Percentiles rank a stretch among this genome's conserved stretches.
These are phyloP conservation scores for Saccharomycopsis synnaedendra DNA, from an alignment of 805 yeast species.

Conservation along the genomic window DNA sequence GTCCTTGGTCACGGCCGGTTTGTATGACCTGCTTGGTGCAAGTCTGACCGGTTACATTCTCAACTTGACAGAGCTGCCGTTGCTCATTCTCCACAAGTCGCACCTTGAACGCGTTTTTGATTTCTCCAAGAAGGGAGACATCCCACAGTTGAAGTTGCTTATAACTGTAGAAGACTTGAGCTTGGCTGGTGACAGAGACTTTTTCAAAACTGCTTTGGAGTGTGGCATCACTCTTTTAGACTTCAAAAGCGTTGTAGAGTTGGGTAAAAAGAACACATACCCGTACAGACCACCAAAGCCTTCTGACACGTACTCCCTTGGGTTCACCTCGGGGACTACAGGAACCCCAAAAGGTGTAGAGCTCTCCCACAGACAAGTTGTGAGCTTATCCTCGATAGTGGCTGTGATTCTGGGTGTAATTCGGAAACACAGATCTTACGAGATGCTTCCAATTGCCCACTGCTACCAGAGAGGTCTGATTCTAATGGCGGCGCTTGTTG, in stretches of 20 bases:
- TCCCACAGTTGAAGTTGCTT: neutral
- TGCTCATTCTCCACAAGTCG: neutral
- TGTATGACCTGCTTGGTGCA: neutral
- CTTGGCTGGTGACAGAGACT: neutral
- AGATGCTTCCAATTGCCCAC: constrained; percentile 5
- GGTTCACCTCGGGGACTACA: constrained; percentile 16
- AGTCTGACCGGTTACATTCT: neutral
- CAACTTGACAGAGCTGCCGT: neutral
- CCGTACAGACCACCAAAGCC: neutral
- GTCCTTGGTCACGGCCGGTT: neutral
- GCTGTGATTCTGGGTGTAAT: too few species aligned
- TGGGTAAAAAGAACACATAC: neutral
- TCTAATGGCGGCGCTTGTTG: neutral
- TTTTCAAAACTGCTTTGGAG: neutral
- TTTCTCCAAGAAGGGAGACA: neutral
- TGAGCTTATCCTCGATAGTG: neutral
- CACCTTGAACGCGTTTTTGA: constrained; percentile 34
- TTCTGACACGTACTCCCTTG: neutral
- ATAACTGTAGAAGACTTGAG: constrained; percentile 1
- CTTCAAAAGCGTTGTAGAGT: neutral
- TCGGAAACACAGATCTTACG: neutral
- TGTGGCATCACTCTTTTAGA: neutral
- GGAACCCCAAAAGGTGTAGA: constrained; percentile 67
- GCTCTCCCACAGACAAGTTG: constrained; percentile 29
- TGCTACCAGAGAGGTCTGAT: neutral